Conservation (phyloP, 2,329 filamentous ascomycete species). For the Fusarium nematophilum region DNA sequence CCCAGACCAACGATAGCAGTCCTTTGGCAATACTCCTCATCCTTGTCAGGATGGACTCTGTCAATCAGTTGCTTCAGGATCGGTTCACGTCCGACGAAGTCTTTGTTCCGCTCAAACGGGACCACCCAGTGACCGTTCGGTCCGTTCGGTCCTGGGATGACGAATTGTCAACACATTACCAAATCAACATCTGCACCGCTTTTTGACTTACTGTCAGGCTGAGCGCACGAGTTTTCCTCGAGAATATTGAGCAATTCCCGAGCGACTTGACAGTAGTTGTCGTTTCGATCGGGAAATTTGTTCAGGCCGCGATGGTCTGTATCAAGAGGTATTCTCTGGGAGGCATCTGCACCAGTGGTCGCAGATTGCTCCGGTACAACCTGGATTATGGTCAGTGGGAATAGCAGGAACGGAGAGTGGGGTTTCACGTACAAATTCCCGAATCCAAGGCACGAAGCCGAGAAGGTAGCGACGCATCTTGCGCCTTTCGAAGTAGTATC, state of each 20-base stretch:
- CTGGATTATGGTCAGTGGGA: too few relatives aligned
- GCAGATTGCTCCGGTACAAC: too few relatives aligned
- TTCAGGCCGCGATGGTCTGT: conserved; percentile 3
- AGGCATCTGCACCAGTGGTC: too few relatives aligned
- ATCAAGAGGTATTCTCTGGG: too few relatives aligned
- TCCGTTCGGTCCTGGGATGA: too few relatives aligned
- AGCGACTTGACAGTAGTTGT: not conserved
- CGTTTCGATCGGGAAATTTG: not conserved
- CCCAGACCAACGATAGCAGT: conserved; percentile 45
- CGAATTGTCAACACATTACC: not conserved
- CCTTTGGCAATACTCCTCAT: conserved; percentile 12
- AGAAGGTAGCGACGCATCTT: too few relatives aligned
- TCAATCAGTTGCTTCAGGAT: conserved; percentile 13
- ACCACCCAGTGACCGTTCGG: conserved; percentile 9
- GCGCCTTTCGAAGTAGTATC: too few relatives aligned
- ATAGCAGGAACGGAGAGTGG: too few relatives aligned
- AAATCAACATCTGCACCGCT: not conserved
- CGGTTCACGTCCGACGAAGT: conserved; percentile 41
- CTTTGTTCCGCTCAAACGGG: conserved; percentile 41
- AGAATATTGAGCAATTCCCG: too few relatives aligned
- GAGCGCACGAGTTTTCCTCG: too few relatives aligned
- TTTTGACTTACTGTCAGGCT: not conserved
- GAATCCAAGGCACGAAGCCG: too few relatives aligned
- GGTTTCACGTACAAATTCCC: too few relatives aligned
- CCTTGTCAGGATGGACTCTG: not conserved